These are phyloP conservation scores for Fusarium xyrophilum DNA, from an alignment of 2,329 filamentous ascomycete genomes.

Conservation along the genomic window DNA sequence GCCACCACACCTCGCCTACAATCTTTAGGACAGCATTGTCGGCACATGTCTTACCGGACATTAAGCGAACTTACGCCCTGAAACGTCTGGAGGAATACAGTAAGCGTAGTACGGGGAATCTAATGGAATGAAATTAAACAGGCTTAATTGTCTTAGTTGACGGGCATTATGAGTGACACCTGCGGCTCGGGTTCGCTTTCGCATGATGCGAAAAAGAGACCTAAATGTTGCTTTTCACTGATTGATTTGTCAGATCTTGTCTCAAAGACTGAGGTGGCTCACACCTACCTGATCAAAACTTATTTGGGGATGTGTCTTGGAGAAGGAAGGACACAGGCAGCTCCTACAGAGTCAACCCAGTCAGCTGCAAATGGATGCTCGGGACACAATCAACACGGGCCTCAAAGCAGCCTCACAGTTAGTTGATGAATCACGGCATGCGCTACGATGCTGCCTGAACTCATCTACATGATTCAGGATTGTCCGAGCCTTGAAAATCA, in stretches of 20 bases:
- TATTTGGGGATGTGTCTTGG: slow-evolving; percentile 7
- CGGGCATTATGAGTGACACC: background rate
- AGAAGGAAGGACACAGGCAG: background rate
- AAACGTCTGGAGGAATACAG: slow-evolving; percentile 10
- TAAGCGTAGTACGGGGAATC: slow-evolving; percentile 1
- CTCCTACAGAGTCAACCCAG: background rate
- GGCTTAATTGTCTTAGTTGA: slow-evolving; percentile 1
- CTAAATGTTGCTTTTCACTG: background rate
- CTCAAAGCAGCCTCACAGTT: slow-evolving; percentile 15
- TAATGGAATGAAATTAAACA: background rate
- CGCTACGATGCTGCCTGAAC: background rate
- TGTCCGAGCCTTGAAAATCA: background rate
- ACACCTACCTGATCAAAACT: slow-evolving; percentile 2
- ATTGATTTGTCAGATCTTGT: background rate
- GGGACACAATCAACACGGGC: slow-evolving; percentile 6
- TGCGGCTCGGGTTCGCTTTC: slow-evolving; percentile 2
- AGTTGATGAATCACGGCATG: background rate
- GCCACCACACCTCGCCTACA: slow-evolving; percentile 11
- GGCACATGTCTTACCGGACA: slow-evolving; percentile 14
- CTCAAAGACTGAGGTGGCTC: background rate
- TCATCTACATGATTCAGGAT: slow-evolving; percentile 2
- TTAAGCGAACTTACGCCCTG: slow-evolving; percentile 32
- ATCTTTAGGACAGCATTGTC: slow-evolving; percentile 9
- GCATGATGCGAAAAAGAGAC: slow-evolving; percentile 1
- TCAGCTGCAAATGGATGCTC: background rate